Evolutionary conservation across 805 yeast genomes (phyloP).

Genomic region (Candida chilensis): DNA sequence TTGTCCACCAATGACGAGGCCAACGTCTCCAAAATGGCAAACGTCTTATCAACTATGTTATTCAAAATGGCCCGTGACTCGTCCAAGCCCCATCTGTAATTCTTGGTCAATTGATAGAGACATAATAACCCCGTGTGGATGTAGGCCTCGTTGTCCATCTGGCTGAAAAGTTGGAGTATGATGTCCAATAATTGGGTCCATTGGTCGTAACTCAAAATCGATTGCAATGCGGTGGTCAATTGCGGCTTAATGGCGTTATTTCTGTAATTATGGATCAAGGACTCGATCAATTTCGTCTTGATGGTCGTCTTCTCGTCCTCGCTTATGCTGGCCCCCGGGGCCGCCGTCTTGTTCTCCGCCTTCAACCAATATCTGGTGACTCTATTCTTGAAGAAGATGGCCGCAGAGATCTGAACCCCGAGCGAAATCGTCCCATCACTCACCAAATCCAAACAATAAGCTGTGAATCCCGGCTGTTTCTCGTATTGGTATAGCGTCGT

Average conservation of each 20-base stretch:
- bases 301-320: constrained; percentile 22
- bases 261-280: constrained; percentile 22
- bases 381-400: constrained; percentile 34
- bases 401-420: constrained; percentile 31
- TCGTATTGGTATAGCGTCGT: constrained; percentile 39
- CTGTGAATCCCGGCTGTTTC: constrained; percentile 49
- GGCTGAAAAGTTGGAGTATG: constrained; percentile 18
- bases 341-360: constrained; percentile 15
- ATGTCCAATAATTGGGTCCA: constrained; percentile 12
- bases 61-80: constrained; percentile 2
- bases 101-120: constrained; percentile 25
- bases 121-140: constrained; percentile 28
- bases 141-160: constrained; percentile 4
- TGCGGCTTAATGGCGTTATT: constrained; percentile 11
- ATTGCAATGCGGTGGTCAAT: constrained; percentile 24
- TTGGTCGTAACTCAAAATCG: constrained; percentile 13
- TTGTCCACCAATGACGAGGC: constrained; percentile 5
- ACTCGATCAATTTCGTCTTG: constrained; percentile 25
- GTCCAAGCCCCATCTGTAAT: constrained; percentile 19
- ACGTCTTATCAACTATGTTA: neutral
- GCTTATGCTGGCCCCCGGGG: constrained; percentile 10
- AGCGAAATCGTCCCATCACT: constrained; percentile 26
- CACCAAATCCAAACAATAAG: constrained; percentile 40
- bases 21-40: neutral
- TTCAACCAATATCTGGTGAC: constrained; percentile 24